Evolutionary conservation across 495 filamentous ascomycete genomes (phyloP), one percentile per base, ranked within the genome.

Genomic region (Bacidia gigantensis): DNA sequence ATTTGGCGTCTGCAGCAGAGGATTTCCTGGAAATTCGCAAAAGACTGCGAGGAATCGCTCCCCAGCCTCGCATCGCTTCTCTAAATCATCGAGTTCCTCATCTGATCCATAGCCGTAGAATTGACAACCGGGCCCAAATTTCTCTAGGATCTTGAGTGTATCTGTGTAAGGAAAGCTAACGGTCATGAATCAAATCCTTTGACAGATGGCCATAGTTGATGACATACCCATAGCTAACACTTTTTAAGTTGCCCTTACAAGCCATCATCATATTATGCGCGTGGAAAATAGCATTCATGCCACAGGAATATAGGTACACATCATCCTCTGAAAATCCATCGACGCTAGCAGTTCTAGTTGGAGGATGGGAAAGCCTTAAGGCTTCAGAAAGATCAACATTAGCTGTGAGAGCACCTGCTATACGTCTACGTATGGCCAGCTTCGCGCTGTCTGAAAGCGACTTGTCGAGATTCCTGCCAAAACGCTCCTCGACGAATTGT

Each of bases 251-350:
- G 11, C 77, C 79, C 41, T 79, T 74, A 2, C 75, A 70, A 51
- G 67, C 68, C 54, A 93, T 65, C 18, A 95, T 64, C 25, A 74
- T 75, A 49, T 82, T 81, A 65, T 97, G 92, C 0, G 83, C 73
- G 56, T 87, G 86, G 67, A 89, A 98, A 20, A 98, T 96, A 32
- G 92, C 79, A 60, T 81, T 95, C 89, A 98, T 98, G 22, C 92
- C 92, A 43, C 76, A 82, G 1, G 93, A 85, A 57, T 84, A 87
- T 0, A 97, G 72, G 58, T 85, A 92, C 32, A 98, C 82, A 64
- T 97, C 93, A 17, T 90, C 78, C 65, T 94, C 88, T 7, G 80
- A 80, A 49, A 96, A 83, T 21, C 79, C 83, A 38, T 74, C 73
- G 2, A 86, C 73, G 2, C 68, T 50, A 42, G 64, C 58, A 9